Base-by-base conservation (phyloP, 202 grass and related monocot genomes). In the Schoenoplectus tabernaemontani region DNA sequence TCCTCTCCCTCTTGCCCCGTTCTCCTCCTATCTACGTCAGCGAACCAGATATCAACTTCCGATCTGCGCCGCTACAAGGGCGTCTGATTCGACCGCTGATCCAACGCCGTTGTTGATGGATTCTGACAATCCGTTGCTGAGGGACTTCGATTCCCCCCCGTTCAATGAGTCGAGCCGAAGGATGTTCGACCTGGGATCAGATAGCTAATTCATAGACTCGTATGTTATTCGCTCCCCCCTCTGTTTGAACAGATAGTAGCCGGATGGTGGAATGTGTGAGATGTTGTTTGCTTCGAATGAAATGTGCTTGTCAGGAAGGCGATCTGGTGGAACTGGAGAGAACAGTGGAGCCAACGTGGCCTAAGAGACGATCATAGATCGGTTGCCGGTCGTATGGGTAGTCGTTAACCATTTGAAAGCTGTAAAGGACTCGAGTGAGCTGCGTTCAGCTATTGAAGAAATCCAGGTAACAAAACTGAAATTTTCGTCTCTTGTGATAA, bases 311-410 rank as follows among this genome's bases (percentile, higher is more conserved):
- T 82, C n/a, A 98, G 95, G 91, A 98, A 83, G 80, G 38, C 15
- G 88, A 98, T 87, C 88, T 98, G 23, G 86, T 82, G 57, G 85
- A 89, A 57, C 89, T 98, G 11, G 95, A 98, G 95, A 90, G 68
- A 67, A 89, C 81, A 64, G 88, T 98, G 51, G 75, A 90, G 78
- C 91, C 95, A 3, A 84, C 88, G 9, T 98, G 95, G 95, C 89
- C 83, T 54, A 86, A 81, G 84, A 82, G 64, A 69, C 47, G 30
- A 82, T 82, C 47, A 33, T 70, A 33, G 80, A 82, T 50, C 24
- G 46, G 17, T 71, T 82, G 65, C 51, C 56, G 26, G 80, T 82
- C 3, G 64, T 73, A n/a, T 82, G 80, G 80, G 51, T 42, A 60
- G 48, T 73, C 34, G 48, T 82, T 9, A 73, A 56, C 80, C 80